Conservation (phyloP, 169 alveolate species). For the Plasmodium berghei region DNA sequence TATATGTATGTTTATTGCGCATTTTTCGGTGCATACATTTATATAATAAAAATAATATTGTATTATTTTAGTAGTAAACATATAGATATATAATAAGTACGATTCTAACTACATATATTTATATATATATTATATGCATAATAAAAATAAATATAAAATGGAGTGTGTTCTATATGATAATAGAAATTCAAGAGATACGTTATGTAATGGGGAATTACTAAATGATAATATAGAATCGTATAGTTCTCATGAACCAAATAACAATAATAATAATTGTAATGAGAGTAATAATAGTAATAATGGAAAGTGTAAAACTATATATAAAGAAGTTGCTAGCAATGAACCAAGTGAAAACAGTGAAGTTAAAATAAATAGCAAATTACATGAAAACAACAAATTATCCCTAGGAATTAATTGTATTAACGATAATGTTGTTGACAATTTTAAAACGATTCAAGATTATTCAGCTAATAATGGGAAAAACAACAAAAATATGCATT, state of each 20-base stretch:
- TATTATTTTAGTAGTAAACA: slow-evolving; percentile 5
- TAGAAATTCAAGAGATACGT: slow-evolving; percentile 13
- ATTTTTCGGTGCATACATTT: slow-evolving; percentile 5
- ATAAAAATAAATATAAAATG: slow-evolving; percentile 13
- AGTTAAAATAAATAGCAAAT: slow-evolving; percentile 14
- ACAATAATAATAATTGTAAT: neutral
- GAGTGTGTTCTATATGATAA: slow-evolving; percentile 59
- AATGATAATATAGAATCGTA: slow-evolving; percentile 8
- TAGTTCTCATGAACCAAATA: slow-evolving; percentile 3
- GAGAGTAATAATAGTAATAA: neutral
- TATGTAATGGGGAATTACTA: slow-evolving; percentile 25
- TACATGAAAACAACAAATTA: slow-evolving; percentile 19
- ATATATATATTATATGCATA: neutral
- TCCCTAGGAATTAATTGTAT: slow-evolving; percentile 1
- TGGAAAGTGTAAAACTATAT: slow-evolving; percentile 7
- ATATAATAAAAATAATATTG: slow-evolving; percentile 5
- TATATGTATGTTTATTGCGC: slow-evolving; percentile 15
- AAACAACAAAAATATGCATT: slow-evolving; percentile 15
- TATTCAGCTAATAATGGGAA: slow-evolving; percentile 20
- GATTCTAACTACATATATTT: slow-evolving; percentile 3
- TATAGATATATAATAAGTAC: neutral
- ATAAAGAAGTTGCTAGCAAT: slow-evolving; percentile 3
- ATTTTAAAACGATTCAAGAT: slow-evolving; percentile 34
- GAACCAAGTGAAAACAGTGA: slow-evolving; percentile 19
- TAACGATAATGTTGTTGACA: slow-evolving; percentile 43